Percentiles rank a stretch among this genome's conserved stretches.
Evolutionary conservation across 768 basidiomycete genomes (phyloP).

Genomic region (Sarcodon aspratus): DNA sequence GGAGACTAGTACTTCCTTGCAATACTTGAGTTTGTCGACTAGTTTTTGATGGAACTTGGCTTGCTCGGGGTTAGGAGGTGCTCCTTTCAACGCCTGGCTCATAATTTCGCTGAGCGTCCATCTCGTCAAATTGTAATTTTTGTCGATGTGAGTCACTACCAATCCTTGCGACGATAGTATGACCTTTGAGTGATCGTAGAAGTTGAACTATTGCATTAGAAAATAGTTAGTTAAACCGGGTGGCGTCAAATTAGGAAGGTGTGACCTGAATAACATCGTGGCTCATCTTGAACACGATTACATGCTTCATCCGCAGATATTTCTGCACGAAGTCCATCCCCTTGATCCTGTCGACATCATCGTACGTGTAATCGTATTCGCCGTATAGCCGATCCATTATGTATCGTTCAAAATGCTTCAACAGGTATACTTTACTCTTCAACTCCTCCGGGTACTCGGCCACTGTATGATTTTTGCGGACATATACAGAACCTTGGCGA

Average conservation of each 20-base stretch:
- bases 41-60: conserved; percentile 53
- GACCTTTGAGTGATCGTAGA: conserved; percentile 94
- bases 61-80: conserved; percentile 36
- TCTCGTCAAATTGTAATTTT: conserved; percentile 67
- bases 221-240: neutral
- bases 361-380: conserved; percentile 74
- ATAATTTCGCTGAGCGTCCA: conserved; percentile 67
- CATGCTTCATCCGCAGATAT: conserved; percentile 93
- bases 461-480: conserved; percentile 62
- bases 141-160: conserved; percentile 84
- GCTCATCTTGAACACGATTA: conserved; percentile 93
- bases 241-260: neutral
- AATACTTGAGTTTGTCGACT: conserved; percentile 76
- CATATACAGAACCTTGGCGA: conserved; percentile 51
- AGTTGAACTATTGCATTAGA: conserved; percentile 70
- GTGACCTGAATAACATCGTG: conserved; percentile 90
- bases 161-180: conserved; percentile 76
- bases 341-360: conserved; percentile 50
- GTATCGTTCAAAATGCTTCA: conserved; percentile 91
- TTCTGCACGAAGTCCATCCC: conserved; percentile 96
- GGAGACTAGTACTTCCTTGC: conserved; percentile 70
- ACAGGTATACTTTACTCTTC: conserved; percentile 82
- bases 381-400: conserved; percentile 86
- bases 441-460: conserved; percentile 70
- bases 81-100: conserved; percentile 33